phyloP scores from a whole-genome alignment of 257 asterid genomes.

The Cinchona pubescens region DNA sequence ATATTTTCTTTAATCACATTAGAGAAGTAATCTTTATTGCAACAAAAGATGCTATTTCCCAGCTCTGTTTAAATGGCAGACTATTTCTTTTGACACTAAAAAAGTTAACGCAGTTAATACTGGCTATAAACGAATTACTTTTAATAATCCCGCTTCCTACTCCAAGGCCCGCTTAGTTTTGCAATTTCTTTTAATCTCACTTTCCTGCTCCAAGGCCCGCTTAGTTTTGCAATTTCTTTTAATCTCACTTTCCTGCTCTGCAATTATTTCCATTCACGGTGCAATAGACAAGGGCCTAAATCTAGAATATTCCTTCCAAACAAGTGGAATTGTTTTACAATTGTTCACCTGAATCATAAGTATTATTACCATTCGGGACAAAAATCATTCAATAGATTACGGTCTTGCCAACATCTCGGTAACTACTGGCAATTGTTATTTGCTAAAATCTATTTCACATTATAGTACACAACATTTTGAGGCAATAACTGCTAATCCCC shows the following conservation, averaged over 20 bases:
- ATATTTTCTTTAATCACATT: no score
- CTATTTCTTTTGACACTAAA: no score
- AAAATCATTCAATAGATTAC: neutral
- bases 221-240: no score
- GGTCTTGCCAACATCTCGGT: neutral
- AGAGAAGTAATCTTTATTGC: no score
- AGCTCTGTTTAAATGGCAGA: no score
- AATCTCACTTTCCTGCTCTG: no score
- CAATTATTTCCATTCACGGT: neutral
- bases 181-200: no score
- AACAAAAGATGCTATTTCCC: no score
- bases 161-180: neutral
- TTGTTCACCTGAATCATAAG: neutral
- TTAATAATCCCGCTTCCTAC: neutral
- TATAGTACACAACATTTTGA: conserved; percentile 12
- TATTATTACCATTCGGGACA: neutral
- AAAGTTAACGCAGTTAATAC: neutral
- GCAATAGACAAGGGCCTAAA: neutral
- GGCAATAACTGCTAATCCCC: neutral
- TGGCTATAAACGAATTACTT: neutral
- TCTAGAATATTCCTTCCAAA: neutral
- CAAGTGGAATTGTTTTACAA: neutral
- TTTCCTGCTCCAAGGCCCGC: no score
- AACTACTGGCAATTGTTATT: neutral
- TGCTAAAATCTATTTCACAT: neutral